A percentile compares a stretch with the other conserved stretches of the same genome.
Evolutionary conservation across 176 grass and related monocot species (phyloP).

Genomic region (Zoysia pacifica): DNA sequence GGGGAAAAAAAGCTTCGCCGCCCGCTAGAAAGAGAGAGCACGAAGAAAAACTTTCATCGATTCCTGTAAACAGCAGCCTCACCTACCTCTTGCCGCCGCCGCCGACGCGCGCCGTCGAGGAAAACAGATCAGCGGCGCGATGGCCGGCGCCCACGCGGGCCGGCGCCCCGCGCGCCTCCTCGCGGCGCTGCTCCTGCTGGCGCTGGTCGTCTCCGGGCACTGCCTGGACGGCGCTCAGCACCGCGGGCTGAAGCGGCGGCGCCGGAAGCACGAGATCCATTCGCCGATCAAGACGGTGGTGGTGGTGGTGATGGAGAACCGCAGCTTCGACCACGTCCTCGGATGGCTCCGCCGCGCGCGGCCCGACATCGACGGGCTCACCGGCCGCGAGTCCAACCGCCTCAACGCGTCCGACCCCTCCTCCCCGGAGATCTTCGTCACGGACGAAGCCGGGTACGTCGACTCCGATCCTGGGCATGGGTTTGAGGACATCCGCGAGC

Average conservation of each 20-base stretch:
- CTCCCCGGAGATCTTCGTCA: constrained; percentile 76
- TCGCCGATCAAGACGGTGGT: constrained; percentile 92
- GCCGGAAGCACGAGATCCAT: constrained; percentile 82
- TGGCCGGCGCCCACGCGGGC: constrained; percentile 11
- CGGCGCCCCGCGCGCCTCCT: constrained; percentile 26
- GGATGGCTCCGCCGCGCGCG: constrained; percentile 66
- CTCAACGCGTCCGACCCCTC: constrained; percentile 76
- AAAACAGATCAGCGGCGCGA: constrained; percentile 27
- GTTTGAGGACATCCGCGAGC: constrained; percentile 97
- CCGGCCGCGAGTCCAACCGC: constrained; percentile 79
- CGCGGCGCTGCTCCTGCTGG: constrained; percentile 22
- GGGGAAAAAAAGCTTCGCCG: not conserved
- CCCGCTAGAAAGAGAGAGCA: not conserved
- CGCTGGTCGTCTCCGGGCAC: constrained; percentile 56
- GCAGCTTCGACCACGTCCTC: constrained; percentile 95
- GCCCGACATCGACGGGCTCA: constrained; percentile 91
- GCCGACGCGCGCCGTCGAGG: not conserved
- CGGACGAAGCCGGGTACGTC: constrained; percentile 77
- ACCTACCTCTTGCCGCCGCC: constrained; percentile 2
- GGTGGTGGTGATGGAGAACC: constrained; percentile 94
- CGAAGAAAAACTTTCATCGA: not conserved
- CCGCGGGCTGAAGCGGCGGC: constrained; percentile 43
- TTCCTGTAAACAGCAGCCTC: constrained; percentile 9
- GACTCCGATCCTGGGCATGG: constrained; percentile 92
- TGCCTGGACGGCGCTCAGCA: constrained; percentile 57